A percentile compares a stretch with the other conserved stretches of the same genome.
phyloP scores from a whole-genome alignment of 2,329 filamentous ascomycete genomes.

The Blastomyces silverae region DNA sequence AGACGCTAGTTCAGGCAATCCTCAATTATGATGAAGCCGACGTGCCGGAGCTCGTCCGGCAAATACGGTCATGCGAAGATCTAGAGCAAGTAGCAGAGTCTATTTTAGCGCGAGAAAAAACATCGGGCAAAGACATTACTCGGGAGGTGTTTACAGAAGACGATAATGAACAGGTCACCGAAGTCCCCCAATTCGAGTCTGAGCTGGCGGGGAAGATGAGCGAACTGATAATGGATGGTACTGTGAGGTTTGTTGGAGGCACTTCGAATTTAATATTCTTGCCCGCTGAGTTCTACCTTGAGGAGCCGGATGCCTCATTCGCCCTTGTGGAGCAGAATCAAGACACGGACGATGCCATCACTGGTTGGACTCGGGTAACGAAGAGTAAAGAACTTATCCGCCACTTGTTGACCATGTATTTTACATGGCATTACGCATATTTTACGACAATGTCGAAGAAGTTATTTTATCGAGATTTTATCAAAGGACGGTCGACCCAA shows the following conservation, averaged over 20 bases:
- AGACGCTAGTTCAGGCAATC: conserved; percentile 88
- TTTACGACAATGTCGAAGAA: conserved; percentile 85
- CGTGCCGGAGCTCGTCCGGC: conserved; percentile 69
- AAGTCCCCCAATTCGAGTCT: conserved; percentile 55
- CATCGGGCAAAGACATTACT: conserved; percentile 32
- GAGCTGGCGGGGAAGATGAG: conserved; percentile 91
- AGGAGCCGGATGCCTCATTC: conserved; percentile 35
- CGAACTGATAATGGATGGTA: conserved; percentile 77
- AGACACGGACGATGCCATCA: conserved; percentile 61
- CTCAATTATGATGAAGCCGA: conserved; percentile 86
- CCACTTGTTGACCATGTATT: conserved; percentile 95
- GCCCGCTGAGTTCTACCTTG: conserved; percentile 46
- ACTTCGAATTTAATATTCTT: conserved; percentile 89
- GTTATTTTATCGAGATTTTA: conserved; percentile 80
- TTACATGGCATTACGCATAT: conserved; percentile 95
- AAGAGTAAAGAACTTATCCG: conserved; percentile 69
- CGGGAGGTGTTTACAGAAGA: conserved; percentile 32
- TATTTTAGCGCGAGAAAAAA: conserved; percentile 50
- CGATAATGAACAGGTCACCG: conserved; percentile 38
- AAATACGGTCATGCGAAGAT: conserved; percentile 80
- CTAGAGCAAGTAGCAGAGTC: conserved; percentile 58
- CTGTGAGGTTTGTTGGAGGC: conserved; percentile 83
- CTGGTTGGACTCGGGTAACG: conserved; percentile 83
- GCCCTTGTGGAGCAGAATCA: conserved; percentile 42
- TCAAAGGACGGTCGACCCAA: conserved; percentile 59